phyloP scores from a whole-genome alignment of 129 eudicot genomes.

The Erigeron canadensis region DNA sequence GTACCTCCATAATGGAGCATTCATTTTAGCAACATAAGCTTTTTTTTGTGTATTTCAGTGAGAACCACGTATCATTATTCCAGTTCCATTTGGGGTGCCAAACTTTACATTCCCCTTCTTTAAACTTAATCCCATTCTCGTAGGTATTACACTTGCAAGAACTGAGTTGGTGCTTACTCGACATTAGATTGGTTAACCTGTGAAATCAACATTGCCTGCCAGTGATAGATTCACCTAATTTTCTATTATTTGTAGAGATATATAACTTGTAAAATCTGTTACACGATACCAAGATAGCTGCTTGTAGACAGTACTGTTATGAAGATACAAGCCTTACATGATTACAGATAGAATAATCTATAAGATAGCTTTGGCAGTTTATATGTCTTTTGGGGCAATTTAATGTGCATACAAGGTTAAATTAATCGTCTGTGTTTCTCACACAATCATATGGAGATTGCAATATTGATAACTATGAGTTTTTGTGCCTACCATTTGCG shows the following conservation, averaged over 20 bases:
- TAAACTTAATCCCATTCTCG: background rate
- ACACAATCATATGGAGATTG: constrained; percentile 7
- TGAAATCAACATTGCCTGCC: background rate
- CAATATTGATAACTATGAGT: background rate
- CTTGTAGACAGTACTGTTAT: background rate
- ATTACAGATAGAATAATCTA: background rate
- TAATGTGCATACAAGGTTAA: constrained; percentile 12
- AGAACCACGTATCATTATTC: constrained; percentile 11
- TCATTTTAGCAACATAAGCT: constrained; percentile 1
- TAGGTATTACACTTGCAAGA: background rate
- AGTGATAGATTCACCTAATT: background rate
- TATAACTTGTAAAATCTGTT: background rate
- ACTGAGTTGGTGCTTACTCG: constrained; percentile 14
- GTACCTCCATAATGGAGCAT: background rate
- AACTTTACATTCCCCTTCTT: constrained; percentile 17
- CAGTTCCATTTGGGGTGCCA: background rate
- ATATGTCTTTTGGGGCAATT: constrained; percentile 10
- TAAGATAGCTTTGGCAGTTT: background rate
- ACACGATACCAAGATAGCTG: constrained; percentile 7
- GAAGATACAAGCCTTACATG: constrained; percentile 1
- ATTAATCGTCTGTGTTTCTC: background rate
- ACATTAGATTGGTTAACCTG: constrained; percentile 1
- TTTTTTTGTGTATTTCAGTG: background rate
- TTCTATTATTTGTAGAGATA: background rate
- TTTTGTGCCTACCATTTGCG: background rate